Conservation (phyloP, 805 yeast species). For the Candida lessepsii region DNA sequence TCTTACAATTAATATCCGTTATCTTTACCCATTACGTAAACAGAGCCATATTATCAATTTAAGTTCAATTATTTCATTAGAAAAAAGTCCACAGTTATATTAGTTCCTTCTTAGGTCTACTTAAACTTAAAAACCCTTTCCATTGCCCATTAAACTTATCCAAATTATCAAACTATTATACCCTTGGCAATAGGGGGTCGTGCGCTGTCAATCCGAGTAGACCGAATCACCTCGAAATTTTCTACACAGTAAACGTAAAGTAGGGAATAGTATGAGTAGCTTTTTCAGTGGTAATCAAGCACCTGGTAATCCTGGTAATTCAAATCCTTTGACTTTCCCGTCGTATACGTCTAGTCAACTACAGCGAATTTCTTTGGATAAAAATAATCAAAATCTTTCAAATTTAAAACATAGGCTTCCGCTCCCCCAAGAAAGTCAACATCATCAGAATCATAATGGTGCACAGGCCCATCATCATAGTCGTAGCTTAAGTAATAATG, state of each 20-base stretch:
- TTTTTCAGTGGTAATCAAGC: conserved; percentile 5
- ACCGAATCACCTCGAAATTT: conserved; percentile 9
- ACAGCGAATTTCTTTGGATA: conserved; percentile 6
- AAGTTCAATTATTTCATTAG: too few species aligned
- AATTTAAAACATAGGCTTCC: conserved; percentile 14
- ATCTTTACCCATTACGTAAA: too few species aligned
- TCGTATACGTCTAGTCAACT: conserved; percentile 11
- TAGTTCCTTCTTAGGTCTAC: too few species aligned
- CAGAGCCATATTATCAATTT: too few species aligned
- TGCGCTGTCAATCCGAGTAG: conserved; percentile 4
- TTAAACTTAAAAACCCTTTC: too few species aligned
- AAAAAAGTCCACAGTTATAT: too few species aligned
- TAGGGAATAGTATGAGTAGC: conserved; percentile 3
- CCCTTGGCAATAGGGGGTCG: conserved; percentile 1
- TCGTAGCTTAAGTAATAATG: conserved; percentile 4
- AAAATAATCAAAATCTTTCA: conserved; percentile 6
- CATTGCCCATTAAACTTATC: neutral
- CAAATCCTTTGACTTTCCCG: conserved; percentile 12
- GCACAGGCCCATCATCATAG: conserved; percentile 1
- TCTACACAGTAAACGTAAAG: neutral
- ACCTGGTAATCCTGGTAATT: neutral
- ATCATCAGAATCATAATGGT: conserved; percentile 6
- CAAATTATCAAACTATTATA: neutral
- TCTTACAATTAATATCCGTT: too few species aligned
- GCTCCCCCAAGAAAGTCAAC: conserved; percentile 14